These are phyloP conservation scores for Rubroboletus satanas DNA, from an alignment of 768 basidiomycete genomes.

Conservation along the genomic window DNA sequence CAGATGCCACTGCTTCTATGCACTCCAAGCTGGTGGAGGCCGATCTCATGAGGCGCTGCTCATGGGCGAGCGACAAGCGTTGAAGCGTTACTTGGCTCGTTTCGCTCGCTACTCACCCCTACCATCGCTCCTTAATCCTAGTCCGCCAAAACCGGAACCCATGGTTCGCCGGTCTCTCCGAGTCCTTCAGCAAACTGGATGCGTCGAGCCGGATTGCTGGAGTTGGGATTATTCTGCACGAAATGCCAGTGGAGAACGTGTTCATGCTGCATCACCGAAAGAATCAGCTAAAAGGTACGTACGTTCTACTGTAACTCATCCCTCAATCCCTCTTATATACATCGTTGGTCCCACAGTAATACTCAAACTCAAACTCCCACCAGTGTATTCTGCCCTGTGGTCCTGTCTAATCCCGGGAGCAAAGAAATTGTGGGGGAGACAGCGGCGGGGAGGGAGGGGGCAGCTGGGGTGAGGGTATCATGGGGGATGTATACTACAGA, in stretches of 20 bases:
- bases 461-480: too few relatives aligned
- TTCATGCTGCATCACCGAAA: slow-evolving; percentile 76
- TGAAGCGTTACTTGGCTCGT: neutral
- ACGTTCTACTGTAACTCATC: slow-evolving; percentile 3
- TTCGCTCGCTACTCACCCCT: neutral
- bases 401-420: too few relatives aligned
- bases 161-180: slow-evolving; percentile 64
- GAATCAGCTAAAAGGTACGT: slow-evolving; percentile 73
- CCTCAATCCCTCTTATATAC: neutral
- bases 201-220: too few relatives aligned
- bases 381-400: too few relatives aligned
- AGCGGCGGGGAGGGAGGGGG: too few relatives aligned
- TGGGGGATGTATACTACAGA: too few relatives aligned
- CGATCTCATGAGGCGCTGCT: slow-evolving; percentile 80
- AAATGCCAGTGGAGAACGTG: slow-evolving; percentile 68
- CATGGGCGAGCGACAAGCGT: slow-evolving; percentile 46
- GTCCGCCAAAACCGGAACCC: slow-evolving; percentile 77
- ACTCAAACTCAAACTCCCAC: too few relatives aligned
- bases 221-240: slow-evolving; percentile 84
- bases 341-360: slow-evolving; percentile 40
- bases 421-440: too few relatives aligned
- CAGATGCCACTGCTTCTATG: slow-evolving; percentile 57
- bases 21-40: slow-evolving; percentile 87
- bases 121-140: slow-evolving; percentile 23
- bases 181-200: too few relatives aligned